Conservation (phyloP, 352 stramenopile species). For the Salisapilia sapeloensis region DNA sequence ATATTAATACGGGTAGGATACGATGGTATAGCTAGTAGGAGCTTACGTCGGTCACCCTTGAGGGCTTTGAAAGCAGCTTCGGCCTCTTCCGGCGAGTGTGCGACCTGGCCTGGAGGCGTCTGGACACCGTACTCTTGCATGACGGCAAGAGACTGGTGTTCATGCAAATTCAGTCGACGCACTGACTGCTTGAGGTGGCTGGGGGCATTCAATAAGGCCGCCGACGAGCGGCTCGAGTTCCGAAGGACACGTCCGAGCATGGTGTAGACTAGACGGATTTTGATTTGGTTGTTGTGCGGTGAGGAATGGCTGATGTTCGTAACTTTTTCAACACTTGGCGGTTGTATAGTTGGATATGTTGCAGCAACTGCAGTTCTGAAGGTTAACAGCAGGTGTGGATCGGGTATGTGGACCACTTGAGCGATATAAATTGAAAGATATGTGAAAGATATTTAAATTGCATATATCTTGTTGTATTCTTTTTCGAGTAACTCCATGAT, state of each 20-base stretch:
- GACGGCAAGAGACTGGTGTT: conserved; percentile 90
- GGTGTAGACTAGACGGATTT: background rate
- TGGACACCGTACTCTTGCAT: conserved; percentile 82
- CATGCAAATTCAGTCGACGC: conserved; percentile 86
- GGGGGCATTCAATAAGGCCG: conserved; percentile 30
- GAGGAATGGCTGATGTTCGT: background rate
- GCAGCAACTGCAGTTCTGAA: background rate
- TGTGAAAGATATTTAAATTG: too few relatives aligned
- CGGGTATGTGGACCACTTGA: too few relatives aligned
- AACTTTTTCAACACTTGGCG: background rate
- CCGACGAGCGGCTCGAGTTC: conserved; percentile 9
- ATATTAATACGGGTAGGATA: background rate
- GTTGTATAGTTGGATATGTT: background rate
- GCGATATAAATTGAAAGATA: too few relatives aligned
- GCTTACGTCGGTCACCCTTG: conserved; percentile 47
- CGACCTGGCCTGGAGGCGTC: conserved; percentile 49
- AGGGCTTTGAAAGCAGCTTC: conserved; percentile 68
- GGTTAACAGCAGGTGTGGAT: too few relatives aligned
- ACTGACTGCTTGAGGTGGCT: conserved; percentile 37
- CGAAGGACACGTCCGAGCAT: conserved; percentile 47
- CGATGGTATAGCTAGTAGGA: conserved; percentile 1
- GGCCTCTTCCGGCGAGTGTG: conserved; percentile 65
- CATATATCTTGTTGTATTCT: too few relatives aligned
- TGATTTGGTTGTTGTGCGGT: background rate
- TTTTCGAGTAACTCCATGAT: too few relatives aligned